These are phyloP conservation scores for Pseudopyricularia javanii DNA, from an alignment of 2,329 filamentous ascomycete species.

Conservation along the genomic window DNA sequence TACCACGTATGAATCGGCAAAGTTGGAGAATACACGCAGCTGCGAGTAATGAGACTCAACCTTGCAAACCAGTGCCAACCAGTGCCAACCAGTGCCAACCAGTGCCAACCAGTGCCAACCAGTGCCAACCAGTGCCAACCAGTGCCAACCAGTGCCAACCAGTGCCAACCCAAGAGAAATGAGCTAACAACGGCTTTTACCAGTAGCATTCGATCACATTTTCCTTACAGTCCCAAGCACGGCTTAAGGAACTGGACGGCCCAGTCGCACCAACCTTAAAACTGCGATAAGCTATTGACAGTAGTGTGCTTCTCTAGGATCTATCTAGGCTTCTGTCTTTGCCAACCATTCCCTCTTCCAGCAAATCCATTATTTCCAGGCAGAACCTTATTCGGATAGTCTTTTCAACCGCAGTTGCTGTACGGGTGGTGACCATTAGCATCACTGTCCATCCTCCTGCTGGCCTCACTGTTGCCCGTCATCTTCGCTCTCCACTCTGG, in stretches of 20 bases:
- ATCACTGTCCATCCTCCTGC: background rate
- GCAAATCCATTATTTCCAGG: background rate
- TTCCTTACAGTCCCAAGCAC: too few species aligned
- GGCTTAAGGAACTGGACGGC: background rate
- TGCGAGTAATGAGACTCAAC: too few species aligned
- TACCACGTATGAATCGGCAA: background rate
- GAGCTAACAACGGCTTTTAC: too few species aligned
- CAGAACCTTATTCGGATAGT: background rate
- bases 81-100: too few species aligned
- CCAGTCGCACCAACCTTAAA: background rate
- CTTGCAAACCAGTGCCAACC: too few species aligned
- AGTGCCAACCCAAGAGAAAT: too few species aligned
- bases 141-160: too few species aligned
- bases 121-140: too few species aligned
- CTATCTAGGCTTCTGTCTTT: background rate
- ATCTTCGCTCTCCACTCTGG: background rate
- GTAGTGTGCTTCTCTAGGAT: background rate
- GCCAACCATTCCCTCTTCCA: background rate
- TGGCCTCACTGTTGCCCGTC: background rate
- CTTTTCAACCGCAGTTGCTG: background rate
- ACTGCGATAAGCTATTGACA: background rate
- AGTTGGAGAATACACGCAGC: background rate
- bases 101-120: too few species aligned
- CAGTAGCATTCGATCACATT: too few species aligned
- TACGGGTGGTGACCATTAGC: too few species aligned